Evolutionary conservation across 805 yeast genomes (phyloP).

Genomic region (Ogataea ganodermae): DNA sequence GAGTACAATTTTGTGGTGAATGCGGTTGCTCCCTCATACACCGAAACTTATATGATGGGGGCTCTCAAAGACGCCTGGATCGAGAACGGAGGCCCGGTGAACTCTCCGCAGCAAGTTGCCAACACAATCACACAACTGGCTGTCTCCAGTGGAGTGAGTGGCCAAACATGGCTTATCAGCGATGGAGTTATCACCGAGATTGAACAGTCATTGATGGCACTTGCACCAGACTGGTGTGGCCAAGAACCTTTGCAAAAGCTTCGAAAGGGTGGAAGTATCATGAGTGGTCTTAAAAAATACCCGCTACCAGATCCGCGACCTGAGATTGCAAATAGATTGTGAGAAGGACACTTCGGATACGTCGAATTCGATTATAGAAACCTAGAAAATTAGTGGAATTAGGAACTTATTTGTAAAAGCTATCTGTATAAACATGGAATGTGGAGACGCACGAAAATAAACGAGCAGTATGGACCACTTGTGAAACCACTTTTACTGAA

Average conservation of each 20-base stretch:
- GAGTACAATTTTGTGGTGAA: neutral
- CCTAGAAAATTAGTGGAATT: no score
- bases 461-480: no score
- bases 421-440: no score
- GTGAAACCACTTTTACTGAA: no score
- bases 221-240: neutral
- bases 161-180: neutral
- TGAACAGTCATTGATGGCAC: neutral
- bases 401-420: no score
- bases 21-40: constrained; percentile 1
- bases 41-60: constrained; percentile 2
- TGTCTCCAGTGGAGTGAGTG: neutral
- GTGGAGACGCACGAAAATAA: no score
- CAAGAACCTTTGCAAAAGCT: neutral
- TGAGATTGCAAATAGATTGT: neutral
- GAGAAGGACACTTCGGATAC: no score
- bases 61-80: neutral
- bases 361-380: neutral
- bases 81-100: neutral
- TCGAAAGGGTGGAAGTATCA: neutral
- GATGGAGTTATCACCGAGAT: neutral
- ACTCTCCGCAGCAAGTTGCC: constrained; percentile 1
- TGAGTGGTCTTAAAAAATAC: neutral
- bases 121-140: neutral
- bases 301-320: neutral